Conservation (phyloP, 2,329 filamentous ascomycete species). For the Aspergillus texensis region DNA sequence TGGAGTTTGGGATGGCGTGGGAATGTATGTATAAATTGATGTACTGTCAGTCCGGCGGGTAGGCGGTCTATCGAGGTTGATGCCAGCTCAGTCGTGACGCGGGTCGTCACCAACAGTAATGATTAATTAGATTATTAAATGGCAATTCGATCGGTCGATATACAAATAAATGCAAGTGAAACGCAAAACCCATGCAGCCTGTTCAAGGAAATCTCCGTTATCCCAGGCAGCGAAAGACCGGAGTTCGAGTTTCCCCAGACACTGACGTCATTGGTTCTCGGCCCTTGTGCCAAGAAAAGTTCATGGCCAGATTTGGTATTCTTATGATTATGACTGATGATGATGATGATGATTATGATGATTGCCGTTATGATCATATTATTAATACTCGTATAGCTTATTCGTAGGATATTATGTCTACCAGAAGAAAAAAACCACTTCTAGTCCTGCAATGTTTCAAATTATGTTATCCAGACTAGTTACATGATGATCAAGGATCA, state of each 20-base stretch:
- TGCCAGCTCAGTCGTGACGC: background rate
- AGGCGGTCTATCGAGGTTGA: background rate
- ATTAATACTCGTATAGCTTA: background rate
- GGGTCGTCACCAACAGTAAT: background rate
- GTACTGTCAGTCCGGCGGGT: background rate
- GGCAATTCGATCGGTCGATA: background rate
- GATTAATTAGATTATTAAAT: background rate
- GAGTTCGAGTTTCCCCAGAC: background rate
- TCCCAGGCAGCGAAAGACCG: background rate
- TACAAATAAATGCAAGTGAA: background rate
- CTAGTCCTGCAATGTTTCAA: slow-evolving; percentile 14
- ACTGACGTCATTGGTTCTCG: slow-evolving; percentile 10
- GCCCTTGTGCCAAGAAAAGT: background rate
- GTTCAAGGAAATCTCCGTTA: background rate
- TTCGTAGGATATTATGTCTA: no score
- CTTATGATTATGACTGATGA: no score
- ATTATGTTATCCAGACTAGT: slow-evolving; percentile 28
- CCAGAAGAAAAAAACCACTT: background rate
- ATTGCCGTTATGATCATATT: no score
- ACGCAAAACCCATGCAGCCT: background rate
- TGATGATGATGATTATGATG: no score
- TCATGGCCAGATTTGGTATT: no score
- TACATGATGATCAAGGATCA: slow-evolving; percentile 24
- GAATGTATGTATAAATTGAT: background rate
- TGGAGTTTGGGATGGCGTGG: background rate